phyloP scores from a whole-genome alignment of 1,139 yeast species.

The Protomyces inundatus region DNA sequence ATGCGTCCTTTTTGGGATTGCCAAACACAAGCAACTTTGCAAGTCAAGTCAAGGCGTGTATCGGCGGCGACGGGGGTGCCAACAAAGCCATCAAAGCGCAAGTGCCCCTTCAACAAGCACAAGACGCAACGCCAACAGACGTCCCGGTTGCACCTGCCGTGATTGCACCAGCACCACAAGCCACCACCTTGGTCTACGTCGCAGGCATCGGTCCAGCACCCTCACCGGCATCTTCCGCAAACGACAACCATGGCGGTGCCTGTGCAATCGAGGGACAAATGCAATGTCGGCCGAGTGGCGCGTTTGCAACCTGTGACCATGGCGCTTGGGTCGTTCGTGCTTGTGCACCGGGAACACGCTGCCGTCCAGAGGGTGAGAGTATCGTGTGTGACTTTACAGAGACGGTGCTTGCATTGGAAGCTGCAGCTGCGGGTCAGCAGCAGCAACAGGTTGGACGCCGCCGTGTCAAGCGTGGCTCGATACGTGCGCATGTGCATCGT shows the following conservation, averaged over 20 bases:
- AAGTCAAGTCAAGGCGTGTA: not conserved
- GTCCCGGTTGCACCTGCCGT: constrained; percentile 43
- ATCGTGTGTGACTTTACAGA: constrained; percentile 40
- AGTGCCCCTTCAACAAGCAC: not conserved
- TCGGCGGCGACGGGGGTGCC: not conserved
- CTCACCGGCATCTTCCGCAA: not conserved
- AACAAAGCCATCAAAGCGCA: not conserved
- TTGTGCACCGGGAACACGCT: constrained; percentile 2
- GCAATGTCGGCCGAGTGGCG: not conserved
- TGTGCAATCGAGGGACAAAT: not conserved
- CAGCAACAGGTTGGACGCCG: too few relatives aligned
- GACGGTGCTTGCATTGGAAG: too few relatives aligned
- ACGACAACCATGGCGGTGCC: not conserved
- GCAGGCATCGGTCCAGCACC: not conserved
- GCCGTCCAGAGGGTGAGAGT: not conserved
- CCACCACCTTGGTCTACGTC: constrained; percentile 34
- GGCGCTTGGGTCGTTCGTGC: constrained; percentile 9
- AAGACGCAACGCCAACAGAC: constrained; percentile 26
- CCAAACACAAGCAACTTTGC: not conserved
- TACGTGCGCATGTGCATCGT: too few relatives aligned
- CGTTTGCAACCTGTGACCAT: not conserved
- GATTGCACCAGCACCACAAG: constrained; percentile 44
- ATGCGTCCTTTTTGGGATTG: not conserved
- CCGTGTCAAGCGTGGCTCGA: too few relatives aligned
- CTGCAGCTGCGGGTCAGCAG: too few relatives aligned